Base-by-base conservation (phyloP, 768 basidiomycete genomes). In the Lactifluus subvellereus region DNA sequence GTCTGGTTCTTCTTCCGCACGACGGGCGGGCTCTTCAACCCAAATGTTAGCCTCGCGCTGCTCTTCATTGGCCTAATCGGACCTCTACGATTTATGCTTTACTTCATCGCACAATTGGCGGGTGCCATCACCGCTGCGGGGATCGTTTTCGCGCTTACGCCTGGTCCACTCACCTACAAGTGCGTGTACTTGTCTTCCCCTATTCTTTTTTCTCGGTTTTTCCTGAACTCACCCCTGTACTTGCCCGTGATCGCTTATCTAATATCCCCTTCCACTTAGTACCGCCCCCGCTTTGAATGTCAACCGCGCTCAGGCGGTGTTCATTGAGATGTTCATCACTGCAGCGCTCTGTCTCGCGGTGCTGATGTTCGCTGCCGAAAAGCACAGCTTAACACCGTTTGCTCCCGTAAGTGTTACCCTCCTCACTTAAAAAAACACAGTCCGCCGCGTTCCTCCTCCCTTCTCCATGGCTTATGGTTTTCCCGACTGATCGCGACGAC, bases 341-440 rank as follows among this genome's bases (percentile, higher is more conserved):
- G 76, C 81, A 13, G 76, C 77, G 16, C 76, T 88, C 45, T 80
- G 83, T 48, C 72, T 86, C 14, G 76, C 87, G 6, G 84, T 87
- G n/a, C 79, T 88, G 64, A 87, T 88, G 85, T 71, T 88, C 30
- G 87, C 87, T 4, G 84, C 83, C 16, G 87, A 88, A 72, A 88
- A 88, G 72, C 86, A 87, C 67, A 74, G 76, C 32, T 76, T 77
- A 2, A 88, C 86, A 1, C 83, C 86, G 0, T 85, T 87, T 68
- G 86, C 86, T 20, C 87, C 87, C n/a, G 84, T 85, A 64, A 50
- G 74, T 69, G 18, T 35, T n/a, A 16, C 11, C 14, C 14, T 42
- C 9, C 5, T 32, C 16, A 16, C 42, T 1, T 11, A n/a, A 18
- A 11, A 13, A 13, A 13, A 14, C 13, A 40, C 38, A 10, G 38